Evolutionary conservation across 1,284 basidiomycete species (phyloP).

Genomic region (Ganoderma leucocontextum): DNA sequence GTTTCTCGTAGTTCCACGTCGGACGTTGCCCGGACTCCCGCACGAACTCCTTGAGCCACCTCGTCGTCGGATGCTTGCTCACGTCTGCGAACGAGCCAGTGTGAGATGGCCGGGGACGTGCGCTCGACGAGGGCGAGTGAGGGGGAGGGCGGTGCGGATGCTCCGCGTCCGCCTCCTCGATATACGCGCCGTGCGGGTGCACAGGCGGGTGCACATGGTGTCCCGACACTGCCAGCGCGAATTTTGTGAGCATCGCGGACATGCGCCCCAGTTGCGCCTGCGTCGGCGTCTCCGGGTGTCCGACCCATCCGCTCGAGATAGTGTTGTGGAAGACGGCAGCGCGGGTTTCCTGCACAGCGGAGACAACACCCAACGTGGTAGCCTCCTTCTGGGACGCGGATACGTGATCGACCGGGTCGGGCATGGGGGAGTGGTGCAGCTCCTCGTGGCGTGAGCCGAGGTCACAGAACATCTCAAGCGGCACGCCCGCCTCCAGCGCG

Average conservation of each 20-base stretch:
- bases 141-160: not conserved
- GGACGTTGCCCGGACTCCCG: constrained; percentile 26
- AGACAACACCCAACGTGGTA: constrained; percentile 5
- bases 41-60: constrained; percentile 36
- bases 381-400: not conserved
- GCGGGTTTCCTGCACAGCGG: constrained; percentile 21
- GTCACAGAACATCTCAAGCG: constrained; percentile 54
- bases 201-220: constrained; percentile 35
- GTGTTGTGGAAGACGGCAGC: constrained; percentile 40
- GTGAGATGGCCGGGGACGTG: not conserved
- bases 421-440: not conserved
- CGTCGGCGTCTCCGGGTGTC: constrained; percentile 38
- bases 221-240: constrained; percentile 50
- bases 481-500: constrained; percentile 69
- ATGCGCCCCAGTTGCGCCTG: constrained; percentile 55
- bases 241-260: constrained; percentile 57
- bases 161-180: not conserved
- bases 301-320: constrained; percentile 36
- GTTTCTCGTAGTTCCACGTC: constrained; percentile 35
- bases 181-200: constrained; percentile 12
- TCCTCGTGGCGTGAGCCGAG: constrained; percentile 22
- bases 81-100: constrained; percentile 10
- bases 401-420: not conserved
- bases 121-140: not conserved
- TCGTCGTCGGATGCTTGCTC: constrained; percentile 26